Percentiles rank a stretch among this genome's conserved stretches.
phyloP scores from a whole-genome alignment of 2,329 filamentous ascomycete genomes.

The Metarhizium anisopliae region DNA sequence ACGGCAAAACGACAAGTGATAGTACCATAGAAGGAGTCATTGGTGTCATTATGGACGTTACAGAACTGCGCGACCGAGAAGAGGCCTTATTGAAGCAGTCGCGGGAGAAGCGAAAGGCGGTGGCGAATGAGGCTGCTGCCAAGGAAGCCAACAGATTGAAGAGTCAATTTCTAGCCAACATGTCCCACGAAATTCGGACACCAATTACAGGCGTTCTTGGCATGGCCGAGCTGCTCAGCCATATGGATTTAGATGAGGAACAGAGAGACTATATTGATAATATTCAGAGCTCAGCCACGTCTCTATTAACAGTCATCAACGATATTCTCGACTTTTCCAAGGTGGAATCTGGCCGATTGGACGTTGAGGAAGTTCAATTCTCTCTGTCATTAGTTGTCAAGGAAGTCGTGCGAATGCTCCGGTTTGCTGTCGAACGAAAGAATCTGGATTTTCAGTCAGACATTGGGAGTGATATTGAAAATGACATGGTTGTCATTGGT shows the following conservation, averaged over 20 bases:
- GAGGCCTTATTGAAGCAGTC: constrained; percentile 54
- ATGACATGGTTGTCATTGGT: constrained; percentile 71
- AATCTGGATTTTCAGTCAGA: constrained; percentile 63
- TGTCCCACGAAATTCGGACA: constrained; percentile 73
- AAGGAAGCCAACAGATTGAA: constrained; percentile 76
- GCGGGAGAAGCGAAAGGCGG: constrained; percentile 58
- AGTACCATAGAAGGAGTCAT: constrained; percentile 61
- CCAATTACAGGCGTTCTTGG: constrained; percentile 75
- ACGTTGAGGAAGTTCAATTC: constrained; percentile 75
- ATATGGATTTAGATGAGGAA: constrained; percentile 59
- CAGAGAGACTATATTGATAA: constrained; percentile 69
- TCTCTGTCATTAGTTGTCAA: constrained; percentile 63
- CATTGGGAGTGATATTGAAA: constrained; percentile 52
- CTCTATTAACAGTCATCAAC: constrained; percentile 78
- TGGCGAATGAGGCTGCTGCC: constrained; percentile 68
- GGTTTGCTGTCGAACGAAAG: constrained; percentile 74
- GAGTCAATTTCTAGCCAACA: constrained; percentile 70
- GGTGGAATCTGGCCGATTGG: constrained; percentile 66
- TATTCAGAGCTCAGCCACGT: constrained; percentile 71
- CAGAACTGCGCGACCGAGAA: constrained; percentile 58
- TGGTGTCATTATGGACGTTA: constrained; percentile 72
- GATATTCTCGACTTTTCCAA: constrained; percentile 89
- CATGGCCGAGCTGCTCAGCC: constrained; percentile 66
- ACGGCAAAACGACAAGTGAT: constrained; percentile 35
- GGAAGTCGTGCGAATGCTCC: constrained; percentile 80